Conservation (phyloP, 2,329 filamentous ascomycete species). For the Aspergillus latus region DNA sequence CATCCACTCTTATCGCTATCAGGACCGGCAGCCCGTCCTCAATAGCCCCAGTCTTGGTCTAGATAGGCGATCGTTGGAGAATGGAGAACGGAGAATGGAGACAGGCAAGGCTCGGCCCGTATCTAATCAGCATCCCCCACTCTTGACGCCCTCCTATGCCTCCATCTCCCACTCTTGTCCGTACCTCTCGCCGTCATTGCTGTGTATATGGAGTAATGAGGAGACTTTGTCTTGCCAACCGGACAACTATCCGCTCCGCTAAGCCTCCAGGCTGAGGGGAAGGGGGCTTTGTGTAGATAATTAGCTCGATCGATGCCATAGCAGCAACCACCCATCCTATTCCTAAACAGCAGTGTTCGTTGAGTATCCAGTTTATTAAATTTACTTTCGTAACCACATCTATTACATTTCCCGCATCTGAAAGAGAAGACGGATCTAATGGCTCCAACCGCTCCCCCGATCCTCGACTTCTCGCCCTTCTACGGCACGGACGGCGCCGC, state of each 20-base stretch:
- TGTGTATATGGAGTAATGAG: no score
- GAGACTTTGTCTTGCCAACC: background rate
- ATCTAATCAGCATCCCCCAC: constrained; percentile 12
- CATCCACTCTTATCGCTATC: background rate
- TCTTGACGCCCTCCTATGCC: constrained; percentile 1
- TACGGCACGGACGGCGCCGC: constrained; percentile 30
- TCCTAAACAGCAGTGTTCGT: no score
- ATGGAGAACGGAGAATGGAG: no score
- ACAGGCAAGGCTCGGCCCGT: background rate
- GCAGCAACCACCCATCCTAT: background rate
- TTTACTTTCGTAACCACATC: no score
- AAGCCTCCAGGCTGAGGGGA: background rate
- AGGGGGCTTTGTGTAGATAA: background rate
- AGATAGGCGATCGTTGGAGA: constrained; percentile 13
- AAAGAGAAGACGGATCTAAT: background rate
- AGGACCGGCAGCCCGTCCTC: background rate
- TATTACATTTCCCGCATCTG: no score
- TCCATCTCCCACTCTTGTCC: background rate
- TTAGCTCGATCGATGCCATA: background rate
- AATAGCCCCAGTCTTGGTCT: background rate
- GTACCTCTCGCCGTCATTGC: background rate
- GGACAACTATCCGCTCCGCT: constrained; percentile 12
- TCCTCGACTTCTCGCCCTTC: constrained; percentile 37
- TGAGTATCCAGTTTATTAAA: no score
- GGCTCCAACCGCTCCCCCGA: constrained; percentile 28